Evolutionary conservation across 1,284 basidiomycete species (phyloP).

Genomic region (Peniophora sp.): DNA sequence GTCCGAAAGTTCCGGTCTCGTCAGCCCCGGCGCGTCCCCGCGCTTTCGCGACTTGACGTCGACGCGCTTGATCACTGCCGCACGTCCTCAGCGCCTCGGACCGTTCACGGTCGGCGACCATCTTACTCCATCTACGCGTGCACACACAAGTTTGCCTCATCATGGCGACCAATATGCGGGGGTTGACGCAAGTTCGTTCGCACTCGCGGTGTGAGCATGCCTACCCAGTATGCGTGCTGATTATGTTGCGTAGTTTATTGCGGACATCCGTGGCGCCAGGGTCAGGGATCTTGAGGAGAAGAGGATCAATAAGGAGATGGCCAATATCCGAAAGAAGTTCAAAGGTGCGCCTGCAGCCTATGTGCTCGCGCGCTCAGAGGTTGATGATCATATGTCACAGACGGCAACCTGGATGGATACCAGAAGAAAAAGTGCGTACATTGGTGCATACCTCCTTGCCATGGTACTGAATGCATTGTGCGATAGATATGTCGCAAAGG

Average conservation of each 20-base stretch:
- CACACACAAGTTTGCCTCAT: not conserved
- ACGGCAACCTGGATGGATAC: slow-evolving; percentile 95
- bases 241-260: slow-evolving; percentile 76
- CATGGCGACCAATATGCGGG: slow-evolving; percentile 86
- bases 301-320: slow-evolving; percentile 99
- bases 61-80: too few relatives aligned
- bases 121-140: not conserved
- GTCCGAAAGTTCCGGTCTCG: too few relatives aligned
- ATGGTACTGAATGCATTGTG: slow-evolving; percentile 3
- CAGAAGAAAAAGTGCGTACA: slow-evolving; percentile 92
- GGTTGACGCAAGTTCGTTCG: slow-evolving; percentile 72
- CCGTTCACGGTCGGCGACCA: too few relatives aligned
- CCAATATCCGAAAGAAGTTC: slow-evolving; percentile 98
- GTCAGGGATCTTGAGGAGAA: slow-evolving; percentile 92
- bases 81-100: too few relatives aligned
- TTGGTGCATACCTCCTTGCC: not conserved
- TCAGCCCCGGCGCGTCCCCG: too few relatives aligned
- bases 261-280: slow-evolving; percentile 90
- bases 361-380: slow-evolving; percentile 2
- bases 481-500: slow-evolving; percentile 85
- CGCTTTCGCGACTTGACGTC: too few relatives aligned
- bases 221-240: not conserved
- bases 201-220: not conserved
- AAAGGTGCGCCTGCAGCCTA: slow-evolving; percentile 53
- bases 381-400: slow-evolving; percentile 32